A percentile compares a stretch with the other conserved stretches of the same genome.
phyloP scores from a whole-genome alignment of 352 stramenopile genomes.

The Phytophthora cryptogea region DNA sequence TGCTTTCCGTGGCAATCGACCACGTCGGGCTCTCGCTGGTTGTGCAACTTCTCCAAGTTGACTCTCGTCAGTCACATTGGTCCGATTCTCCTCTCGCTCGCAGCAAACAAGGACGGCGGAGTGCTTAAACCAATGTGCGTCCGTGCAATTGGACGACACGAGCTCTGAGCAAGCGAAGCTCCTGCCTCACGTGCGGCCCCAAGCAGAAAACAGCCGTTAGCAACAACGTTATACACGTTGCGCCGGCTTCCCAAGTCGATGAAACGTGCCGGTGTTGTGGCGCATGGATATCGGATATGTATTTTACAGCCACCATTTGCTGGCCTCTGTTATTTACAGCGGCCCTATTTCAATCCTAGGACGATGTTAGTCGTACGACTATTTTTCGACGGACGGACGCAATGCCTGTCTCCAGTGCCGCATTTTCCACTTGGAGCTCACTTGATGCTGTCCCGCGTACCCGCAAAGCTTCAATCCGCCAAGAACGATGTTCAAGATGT shows the following conservation, averaged over 20 bases:
- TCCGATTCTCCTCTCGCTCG: neutral
- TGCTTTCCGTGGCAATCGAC: slow-evolving; percentile 7
- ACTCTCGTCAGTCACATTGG: neutral
- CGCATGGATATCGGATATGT: too few relatives aligned
- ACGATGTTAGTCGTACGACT: slow-evolving; percentile 12
- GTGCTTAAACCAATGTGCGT: too few relatives aligned
- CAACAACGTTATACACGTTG: too few relatives aligned
- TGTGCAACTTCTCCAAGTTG: slow-evolving; percentile 1
- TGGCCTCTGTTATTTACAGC: neutral
- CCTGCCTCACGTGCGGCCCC: neutral
- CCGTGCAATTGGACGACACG: slow-evolving; percentile 18
- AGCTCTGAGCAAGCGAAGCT: slow-evolving; percentile 14
- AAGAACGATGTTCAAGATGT: slow-evolving; percentile 9
- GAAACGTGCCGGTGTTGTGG: slow-evolving; percentile 1
- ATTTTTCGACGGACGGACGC: slow-evolving; percentile 18
- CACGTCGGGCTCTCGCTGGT: neutral
- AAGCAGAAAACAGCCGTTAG: slow-evolving; percentile 26
- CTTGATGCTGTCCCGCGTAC: slow-evolving; percentile 26
- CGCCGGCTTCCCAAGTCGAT: neutral
- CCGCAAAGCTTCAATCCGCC: slow-evolving; percentile 1
- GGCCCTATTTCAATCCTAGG: slow-evolving; percentile 10
- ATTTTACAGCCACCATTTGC: too few relatives aligned
- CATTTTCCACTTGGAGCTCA: neutral
- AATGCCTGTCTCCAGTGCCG: slow-evolving; percentile 7
- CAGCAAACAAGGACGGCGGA: too few relatives aligned